A percentile compares a stretch with the other conserved stretches of the same genome.
phyloP scores from a whole-genome alignment of 495 filamentous ascomycete species.

The Penicillium pulvis region DNA sequence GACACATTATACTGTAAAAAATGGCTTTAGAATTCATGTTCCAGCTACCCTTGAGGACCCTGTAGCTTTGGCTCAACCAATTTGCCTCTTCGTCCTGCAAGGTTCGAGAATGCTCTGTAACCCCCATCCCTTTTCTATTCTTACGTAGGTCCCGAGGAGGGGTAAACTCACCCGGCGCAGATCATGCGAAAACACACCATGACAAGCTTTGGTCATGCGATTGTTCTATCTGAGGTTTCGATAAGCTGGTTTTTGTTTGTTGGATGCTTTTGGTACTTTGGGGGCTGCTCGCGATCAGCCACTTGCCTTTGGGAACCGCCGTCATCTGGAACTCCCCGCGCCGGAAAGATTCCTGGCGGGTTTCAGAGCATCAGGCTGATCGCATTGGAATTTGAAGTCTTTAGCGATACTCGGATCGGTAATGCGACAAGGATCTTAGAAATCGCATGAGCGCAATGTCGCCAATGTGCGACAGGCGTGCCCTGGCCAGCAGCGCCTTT shows the following conservation, averaged over 20 bases:
- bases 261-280: slow-evolving; percentile 2
- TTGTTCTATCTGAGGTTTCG: slow-evolving; percentile 9
- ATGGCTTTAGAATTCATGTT: not conserved
- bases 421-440: slow-evolving; percentile 29
- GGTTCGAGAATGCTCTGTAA: slow-evolving; percentile 19
- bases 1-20: slow-evolving; percentile 2
- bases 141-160: slow-evolving; percentile 34
- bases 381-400: slow-evolving; percentile 10
- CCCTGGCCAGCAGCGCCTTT: not conserved
- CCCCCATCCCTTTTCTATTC: slow-evolving; percentile 18
- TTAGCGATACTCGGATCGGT: slow-evolving; percentile 6
- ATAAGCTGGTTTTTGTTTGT: slow-evolving; percentile 4
- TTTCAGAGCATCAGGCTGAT: slow-evolving; percentile 13
- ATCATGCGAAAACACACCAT: slow-evolving; percentile 34
- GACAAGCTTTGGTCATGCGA: slow-evolving; percentile 28
- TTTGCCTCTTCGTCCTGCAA: slow-evolving; percentile 6
- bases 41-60: not conserved
- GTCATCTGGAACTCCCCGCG: slow-evolving; percentile 8
- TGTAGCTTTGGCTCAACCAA: not conserved
- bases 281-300: slow-evolving; percentile 2
- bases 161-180: slow-evolving; percentile 31
- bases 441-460: slow-evolving; percentile 20
- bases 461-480: slow-evolving; percentile 18
- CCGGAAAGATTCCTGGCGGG: not conserved
- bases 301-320: not conserved